Base-by-base conservation (phyloP, 2,329 filamentous ascomycete species). In the Aotearoamyces nothofagi region DNA sequence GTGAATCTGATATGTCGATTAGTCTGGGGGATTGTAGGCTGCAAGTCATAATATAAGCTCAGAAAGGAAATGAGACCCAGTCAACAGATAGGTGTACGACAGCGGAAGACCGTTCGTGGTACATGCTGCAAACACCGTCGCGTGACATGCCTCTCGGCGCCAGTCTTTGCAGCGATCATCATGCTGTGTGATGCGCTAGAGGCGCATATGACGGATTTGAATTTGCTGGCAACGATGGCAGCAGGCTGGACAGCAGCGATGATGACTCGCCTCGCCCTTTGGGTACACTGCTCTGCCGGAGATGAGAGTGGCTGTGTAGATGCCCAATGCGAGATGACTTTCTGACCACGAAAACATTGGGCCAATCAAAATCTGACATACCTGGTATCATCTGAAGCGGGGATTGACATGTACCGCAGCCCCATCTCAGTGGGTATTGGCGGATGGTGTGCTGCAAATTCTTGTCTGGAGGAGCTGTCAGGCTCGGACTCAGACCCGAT, bases 331-430 rank as follows among this genome's bases (percentile, higher is more conserved):
- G n/a, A n/a, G n/a, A n/a, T n/a, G n/a, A 13, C 22, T 24, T 24
- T 24, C 10, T 15, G 12, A 13, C 12, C 11, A 15, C 12, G 24
- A 41, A 26, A 39, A 42, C 24, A 11, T 24, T 33, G 10, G 29
- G 37, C 41, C 43, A 46, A 49, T 44, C 25, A 24, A 39, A 5
- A 25, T 22, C 25, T 17, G 22, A 47, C 48, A 44, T 34, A 52
- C 49, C 46, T 43, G 34, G 44, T 43, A 50, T 51, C 47, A 44
- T 52, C 47, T 41, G 46, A 33, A 11, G 43, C 30, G 24, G 42
- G 37, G 31, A 46, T 29, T 28, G 37, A 44, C 40, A 50, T 44
- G 37, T 48, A 52, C 33, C 46, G 41, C 33, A 50, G 35, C 27
- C 47, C 48, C 47, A 52, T 50, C 30, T 47, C 46, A 38, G 46